These are phyloP conservation scores for Mucuna pruriens DNA, from an alignment of 306 rosid species.

Conservation along the genomic window DNA sequence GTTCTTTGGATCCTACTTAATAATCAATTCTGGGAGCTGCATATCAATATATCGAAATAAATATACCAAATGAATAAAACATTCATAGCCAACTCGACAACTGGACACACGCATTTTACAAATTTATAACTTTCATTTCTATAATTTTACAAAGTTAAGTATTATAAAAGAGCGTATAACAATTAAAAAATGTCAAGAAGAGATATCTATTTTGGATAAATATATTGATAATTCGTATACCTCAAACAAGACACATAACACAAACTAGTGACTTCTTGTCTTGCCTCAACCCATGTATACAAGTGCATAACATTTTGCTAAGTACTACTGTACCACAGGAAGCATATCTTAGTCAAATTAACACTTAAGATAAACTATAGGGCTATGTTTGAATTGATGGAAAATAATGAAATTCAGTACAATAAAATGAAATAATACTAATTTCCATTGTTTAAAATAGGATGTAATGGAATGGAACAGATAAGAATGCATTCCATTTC, in stretches of 20 bases:
- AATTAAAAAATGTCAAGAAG: constrained; percentile 4
- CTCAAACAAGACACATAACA: background rate
- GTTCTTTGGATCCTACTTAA: constrained; percentile 75
- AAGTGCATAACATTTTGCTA: background rate
- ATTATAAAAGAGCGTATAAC: background rate
- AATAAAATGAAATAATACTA: background rate
- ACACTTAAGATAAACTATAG: background rate
- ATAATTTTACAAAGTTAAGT: background rate
- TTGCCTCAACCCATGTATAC: constrained; percentile 1
- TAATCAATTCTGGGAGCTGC: background rate
- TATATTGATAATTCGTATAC: background rate
- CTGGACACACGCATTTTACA: constrained; percentile 19
- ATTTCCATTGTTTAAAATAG: background rate
- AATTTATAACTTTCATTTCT: background rate
- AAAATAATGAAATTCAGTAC: background rate
- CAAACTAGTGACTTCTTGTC: background rate
- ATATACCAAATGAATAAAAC: constrained; percentile 2
- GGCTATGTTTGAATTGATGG: background rate
- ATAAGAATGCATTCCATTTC: background rate
- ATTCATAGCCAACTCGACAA: background rate
- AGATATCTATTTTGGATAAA: background rate
- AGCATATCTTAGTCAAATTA: background rate
- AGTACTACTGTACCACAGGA: background rate
- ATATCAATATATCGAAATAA: constrained; percentile 1
- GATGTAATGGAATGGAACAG: background rate